Evolutionary conservation across 768 basidiomycete genomes (phyloP).

Genomic region (Hysterangium stoloniferum): DNA sequence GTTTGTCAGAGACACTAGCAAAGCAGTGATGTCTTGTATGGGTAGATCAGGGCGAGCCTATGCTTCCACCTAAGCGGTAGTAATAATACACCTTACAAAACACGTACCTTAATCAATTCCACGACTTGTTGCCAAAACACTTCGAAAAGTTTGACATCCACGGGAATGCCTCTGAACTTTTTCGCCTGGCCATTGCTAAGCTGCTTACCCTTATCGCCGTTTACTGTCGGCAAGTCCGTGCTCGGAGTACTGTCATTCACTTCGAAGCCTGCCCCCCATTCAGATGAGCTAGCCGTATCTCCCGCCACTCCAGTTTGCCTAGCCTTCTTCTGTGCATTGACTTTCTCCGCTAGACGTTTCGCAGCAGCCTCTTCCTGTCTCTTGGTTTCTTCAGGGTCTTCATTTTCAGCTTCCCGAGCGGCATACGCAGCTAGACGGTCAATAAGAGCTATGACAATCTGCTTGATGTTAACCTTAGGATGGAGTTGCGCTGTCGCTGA

Average conservation of each 20-base stretch:
- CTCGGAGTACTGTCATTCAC: not conserved
- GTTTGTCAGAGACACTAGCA: slow-evolving; percentile 92
- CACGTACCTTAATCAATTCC: slow-evolving; percentile 85
- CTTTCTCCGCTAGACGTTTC: slow-evolving; percentile 77
- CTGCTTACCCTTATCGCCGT: slow-evolving; percentile 47
- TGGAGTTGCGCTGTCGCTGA: slow-evolving; percentile 94
- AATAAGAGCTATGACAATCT: slow-evolving; percentile 95
- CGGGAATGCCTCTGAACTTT: slow-evolving; percentile 93
- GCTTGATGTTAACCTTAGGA: slow-evolving; percentile 97
- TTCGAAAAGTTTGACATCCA: slow-evolving; percentile 92
- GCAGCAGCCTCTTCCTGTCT: slow-evolving; percentile 91
- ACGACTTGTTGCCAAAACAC: slow-evolving; percentile 99
- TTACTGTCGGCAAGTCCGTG: slow-evolving; percentile 6
- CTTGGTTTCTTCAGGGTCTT: slow-evolving; percentile 92
- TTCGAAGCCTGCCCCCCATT: slow-evolving; percentile 29
- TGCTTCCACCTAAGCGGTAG: slow-evolving; percentile 9
- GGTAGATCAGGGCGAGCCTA: slow-evolving; percentile 96
- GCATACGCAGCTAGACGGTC: slow-evolving; percentile 95
- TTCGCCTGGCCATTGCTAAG: slow-evolving; percentile 39
- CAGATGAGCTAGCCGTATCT: slow-evolving; percentile 22
- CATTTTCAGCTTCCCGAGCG: slow-evolving; percentile 93
- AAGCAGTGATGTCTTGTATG: slow-evolving; percentile 95
- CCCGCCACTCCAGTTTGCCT: slow-evolving; percentile 41
- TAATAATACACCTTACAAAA: not conserved
- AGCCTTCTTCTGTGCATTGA: slow-evolving; percentile 62